Conservation (phyloP, 441 rosid species). For the Euphorbia schlechtendalii region DNA sequence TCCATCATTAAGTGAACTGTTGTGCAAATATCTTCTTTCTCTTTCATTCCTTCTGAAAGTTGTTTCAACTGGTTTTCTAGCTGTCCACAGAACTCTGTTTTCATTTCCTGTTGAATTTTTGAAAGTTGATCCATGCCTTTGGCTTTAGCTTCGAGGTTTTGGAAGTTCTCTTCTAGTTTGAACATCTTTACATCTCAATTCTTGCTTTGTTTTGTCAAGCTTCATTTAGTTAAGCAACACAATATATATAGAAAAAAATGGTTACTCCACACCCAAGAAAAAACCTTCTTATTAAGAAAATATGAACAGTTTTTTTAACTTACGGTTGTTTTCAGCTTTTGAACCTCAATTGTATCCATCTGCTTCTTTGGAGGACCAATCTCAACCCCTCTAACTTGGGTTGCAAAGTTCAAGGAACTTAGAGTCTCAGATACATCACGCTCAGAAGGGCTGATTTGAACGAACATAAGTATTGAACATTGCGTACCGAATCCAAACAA, state of each 20-base stretch:
- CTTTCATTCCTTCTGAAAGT: conserved; percentile 53
- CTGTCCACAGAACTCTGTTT: conserved; percentile 68
- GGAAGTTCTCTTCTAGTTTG: conserved; percentile 69
- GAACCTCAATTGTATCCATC: conserved; percentile 67
- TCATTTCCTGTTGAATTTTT: conserved; percentile 60
- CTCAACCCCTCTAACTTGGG: conserved; percentile 77
- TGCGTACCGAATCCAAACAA: too few relatives aligned
- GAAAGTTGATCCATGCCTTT: conserved; percentile 51
- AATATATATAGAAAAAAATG: neutral
- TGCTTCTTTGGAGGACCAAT: conserved; percentile 75
- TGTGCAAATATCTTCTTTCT: conserved; percentile 51
- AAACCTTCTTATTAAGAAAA: too few relatives aligned
- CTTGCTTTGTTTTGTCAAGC: conserved; percentile 80
- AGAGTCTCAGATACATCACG: conserved; percentile 71
- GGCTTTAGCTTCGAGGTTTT: conserved; percentile 54
- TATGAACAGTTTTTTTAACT: too few relatives aligned
- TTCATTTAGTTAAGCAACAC: conserved; percentile 21
- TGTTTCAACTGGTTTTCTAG: conserved; percentile 57
- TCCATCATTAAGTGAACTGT: too few relatives aligned
- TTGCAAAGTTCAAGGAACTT: conserved; percentile 83
- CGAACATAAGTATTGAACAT: conserved; percentile 86
- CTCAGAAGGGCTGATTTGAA: conserved; percentile 85
- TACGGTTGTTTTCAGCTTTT: conserved; percentile 47
- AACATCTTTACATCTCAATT: conserved; percentile 64
- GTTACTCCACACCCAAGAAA: too few relatives aligned